These are phyloP conservation scores for Hippophae tibetana DNA, from an alignment of 306 rosid genomes.

Conservation along the genomic window DNA sequence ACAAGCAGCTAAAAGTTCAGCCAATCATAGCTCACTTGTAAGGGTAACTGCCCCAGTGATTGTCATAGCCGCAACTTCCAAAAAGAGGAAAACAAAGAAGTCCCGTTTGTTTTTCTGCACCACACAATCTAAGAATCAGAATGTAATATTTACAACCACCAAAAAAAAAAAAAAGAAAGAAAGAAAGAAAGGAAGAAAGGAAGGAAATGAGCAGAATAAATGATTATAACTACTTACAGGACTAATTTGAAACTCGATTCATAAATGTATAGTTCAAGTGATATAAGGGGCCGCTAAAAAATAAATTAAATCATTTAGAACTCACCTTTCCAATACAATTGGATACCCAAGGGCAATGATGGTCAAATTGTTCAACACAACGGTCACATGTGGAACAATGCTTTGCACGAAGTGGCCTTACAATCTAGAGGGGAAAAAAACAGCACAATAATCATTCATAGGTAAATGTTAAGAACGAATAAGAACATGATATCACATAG, in stretches of 20 bases:
- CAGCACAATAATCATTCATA: conserved; percentile 1
- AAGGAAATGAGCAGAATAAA: no score
- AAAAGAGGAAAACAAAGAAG: conserved; percentile 69
- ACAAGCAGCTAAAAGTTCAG: not conserved
- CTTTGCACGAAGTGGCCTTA: conserved; percentile 98
- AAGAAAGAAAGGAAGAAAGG: not conserved
- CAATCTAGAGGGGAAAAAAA: conserved; percentile 47
- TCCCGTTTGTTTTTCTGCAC: conserved; percentile 94
- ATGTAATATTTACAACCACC: not conserved
- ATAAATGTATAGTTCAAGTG: not conserved
- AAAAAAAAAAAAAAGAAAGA: no score
- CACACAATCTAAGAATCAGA: conserved; percentile 1
- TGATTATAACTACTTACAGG: not conserved
- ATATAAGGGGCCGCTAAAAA: conserved; percentile 4
- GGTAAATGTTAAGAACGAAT: not conserved
- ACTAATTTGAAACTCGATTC: conserved; percentile 4
- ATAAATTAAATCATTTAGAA: conserved; percentile 6
- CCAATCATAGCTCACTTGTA: conserved; percentile 45
- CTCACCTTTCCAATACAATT: conserved; percentile 97
- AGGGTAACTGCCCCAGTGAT: conserved; percentile 75
- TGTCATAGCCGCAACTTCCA: conserved; percentile 88
- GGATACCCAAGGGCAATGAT: conserved; percentile 99
- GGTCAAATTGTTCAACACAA: conserved; percentile 97
- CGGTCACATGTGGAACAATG: conserved; percentile 92
- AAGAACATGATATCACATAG: not conserved